A percentile compares a stretch with the other conserved stretches of the same genome.
These are phyloP conservation scores for Phylloporus arenicola DNA, from an alignment of 768 basidiomycete genomes.

Conservation along the genomic window DNA sequence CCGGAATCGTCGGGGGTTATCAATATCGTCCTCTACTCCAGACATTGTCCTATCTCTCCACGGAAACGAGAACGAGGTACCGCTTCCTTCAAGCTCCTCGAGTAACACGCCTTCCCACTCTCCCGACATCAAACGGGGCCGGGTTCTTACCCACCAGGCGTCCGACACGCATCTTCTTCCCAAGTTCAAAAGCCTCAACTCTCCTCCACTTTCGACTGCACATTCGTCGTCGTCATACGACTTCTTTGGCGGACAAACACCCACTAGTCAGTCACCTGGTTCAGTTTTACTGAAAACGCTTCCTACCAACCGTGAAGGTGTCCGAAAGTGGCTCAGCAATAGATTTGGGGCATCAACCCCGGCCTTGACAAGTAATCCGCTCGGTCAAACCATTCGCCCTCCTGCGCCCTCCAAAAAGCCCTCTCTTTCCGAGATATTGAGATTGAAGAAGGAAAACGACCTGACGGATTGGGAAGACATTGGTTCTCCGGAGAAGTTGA, in stretches of 20 bases:
- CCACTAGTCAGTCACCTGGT: constrained; percentile 29
- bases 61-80: constrained; percentile 40
- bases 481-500: constrained; percentile 37
- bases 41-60: constrained; percentile 42
- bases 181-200: constrained; percentile 42
- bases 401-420: constrained; percentile 51
- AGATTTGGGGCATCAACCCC: constrained; percentile 47
- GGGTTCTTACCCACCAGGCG: constrained; percentile 60
- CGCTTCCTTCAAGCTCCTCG: constrained; percentile 44
- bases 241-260: constrained; percentile 36
- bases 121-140: constrained; percentile 50
- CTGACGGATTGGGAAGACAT: constrained; percentile 66
- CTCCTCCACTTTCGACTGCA: constrained; percentile 37
- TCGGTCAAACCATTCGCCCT: constrained; percentile 31
- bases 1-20: constrained; percentile 50
- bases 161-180: constrained; percentile 62
- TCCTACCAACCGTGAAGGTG: constrained; percentile 71
- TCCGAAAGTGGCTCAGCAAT: constrained; percentile 72
- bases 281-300: constrained; percentile 41
- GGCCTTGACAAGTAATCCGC: constrained; percentile 34
- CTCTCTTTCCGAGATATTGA: constrained; percentile 62
- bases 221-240: constrained; percentile 50
- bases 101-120: constrained; percentile 46
- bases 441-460: constrained; percentile 51
- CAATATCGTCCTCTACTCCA: constrained; percentile 44